A percentile compares a stretch with the other conserved stretches of the same genome.
These are phyloP conservation scores for Isabelozyma heimii DNA, from an alignment of 805 yeast species.

Conservation along the genomic window DNA sequence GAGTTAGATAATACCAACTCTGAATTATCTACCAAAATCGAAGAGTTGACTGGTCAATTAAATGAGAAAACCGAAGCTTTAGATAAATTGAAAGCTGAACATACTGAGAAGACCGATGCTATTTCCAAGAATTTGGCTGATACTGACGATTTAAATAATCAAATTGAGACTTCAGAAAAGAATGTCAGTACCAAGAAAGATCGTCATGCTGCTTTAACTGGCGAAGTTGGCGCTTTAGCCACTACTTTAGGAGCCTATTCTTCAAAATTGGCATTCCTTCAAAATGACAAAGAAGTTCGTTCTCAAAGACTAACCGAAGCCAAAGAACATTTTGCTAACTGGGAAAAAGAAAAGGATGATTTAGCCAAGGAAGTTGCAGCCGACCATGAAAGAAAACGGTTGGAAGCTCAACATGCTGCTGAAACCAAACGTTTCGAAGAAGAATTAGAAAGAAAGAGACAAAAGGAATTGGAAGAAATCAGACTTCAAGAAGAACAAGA, in stretches of 20 bases:
- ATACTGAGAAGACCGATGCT: constrained; percentile 25
- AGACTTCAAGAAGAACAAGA: constrained; percentile 28
- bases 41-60: constrained; percentile 42
- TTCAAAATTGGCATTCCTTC: constrained; percentile 38
- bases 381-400: constrained; percentile 33
- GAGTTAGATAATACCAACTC: constrained; percentile 38
- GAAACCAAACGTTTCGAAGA: constrained; percentile 25
- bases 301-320: constrained; percentile 39
- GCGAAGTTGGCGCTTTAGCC: constrained; percentile 44
- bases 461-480: constrained; percentile 30
- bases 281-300: constrained; percentile 36
- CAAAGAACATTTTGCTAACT: constrained; percentile 32
- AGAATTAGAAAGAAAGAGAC: constrained; percentile 36
- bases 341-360: constrained; percentile 47
- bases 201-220: constrained; percentile 32
- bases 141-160: constrained; percentile 41
- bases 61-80: constrained; percentile 34
- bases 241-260: constrained; percentile 44
- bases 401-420: constrained; percentile 42
- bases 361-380: constrained; percentile 37
- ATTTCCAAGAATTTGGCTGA: constrained; percentile 25
- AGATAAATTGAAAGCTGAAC: constrained; percentile 30
- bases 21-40: constrained; percentile 35
- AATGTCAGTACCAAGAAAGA: constrained; percentile 35
- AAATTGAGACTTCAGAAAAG: constrained; percentile 34